Conservation (phyloP, 1,284 basidiomycete species). For the Ceratobasidium sp. region DNA sequence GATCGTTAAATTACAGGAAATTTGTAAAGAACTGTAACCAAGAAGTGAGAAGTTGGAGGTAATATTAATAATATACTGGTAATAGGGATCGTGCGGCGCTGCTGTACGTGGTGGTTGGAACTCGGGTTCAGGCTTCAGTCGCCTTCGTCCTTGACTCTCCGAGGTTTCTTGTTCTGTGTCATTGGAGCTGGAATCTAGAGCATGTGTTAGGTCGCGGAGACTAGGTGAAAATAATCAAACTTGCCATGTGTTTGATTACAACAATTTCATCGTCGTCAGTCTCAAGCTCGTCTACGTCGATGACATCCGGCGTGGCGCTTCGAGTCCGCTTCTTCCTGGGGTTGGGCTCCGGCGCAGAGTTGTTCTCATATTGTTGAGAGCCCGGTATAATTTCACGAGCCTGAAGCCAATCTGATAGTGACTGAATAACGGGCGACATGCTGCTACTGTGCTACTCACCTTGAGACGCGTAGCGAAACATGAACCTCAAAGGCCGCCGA, state of each 20-base stretch:
- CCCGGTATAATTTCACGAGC: slow-evolving; percentile 4
- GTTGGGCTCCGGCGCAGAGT: background rate
- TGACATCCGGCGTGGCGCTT: background rate
- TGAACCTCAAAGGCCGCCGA: background rate
- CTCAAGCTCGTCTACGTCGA: slow-evolving; percentile 16
- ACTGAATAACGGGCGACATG: background rate
- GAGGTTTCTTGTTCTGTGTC: background rate
- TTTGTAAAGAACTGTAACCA: too few relatives aligned
- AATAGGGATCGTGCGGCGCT: too few relatives aligned
- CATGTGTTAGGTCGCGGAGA: background rate
- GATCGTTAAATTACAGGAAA: too few relatives aligned
- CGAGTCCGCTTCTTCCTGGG: background rate
- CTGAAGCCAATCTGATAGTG: slow-evolving; percentile 1
- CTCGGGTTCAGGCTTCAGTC: background rate
- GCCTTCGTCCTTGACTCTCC: background rate
- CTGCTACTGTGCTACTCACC: background rate
- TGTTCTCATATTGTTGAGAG: background rate
- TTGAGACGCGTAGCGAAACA: slow-evolving; percentile 24
- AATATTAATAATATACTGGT: too few relatives aligned
- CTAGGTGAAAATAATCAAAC: background rate
- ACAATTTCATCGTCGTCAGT: slow-evolving; percentile 20
- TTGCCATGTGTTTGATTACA: slow-evolving; percentile 17
- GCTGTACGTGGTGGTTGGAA: too few relatives aligned
- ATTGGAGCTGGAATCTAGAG: slow-evolving; percentile 8
- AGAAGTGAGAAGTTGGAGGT: too few relatives aligned